Conservation (phyloP, 495 filamentous ascomycete genomes). For the Penicillium chermesinum region DNA sequence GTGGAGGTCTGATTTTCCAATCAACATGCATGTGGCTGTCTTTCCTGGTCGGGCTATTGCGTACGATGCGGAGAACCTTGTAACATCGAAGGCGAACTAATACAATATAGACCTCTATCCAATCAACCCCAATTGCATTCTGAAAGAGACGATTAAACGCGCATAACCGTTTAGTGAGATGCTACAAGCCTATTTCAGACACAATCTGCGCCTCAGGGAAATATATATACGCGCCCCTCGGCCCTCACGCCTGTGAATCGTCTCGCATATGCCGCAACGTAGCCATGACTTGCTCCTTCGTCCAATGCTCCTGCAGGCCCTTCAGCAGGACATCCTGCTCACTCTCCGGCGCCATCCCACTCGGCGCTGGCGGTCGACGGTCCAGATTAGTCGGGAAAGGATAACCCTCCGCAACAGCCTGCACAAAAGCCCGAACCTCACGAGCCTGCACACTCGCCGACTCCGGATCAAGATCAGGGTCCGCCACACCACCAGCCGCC, state of each 20-base stretch:
- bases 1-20: neutral
- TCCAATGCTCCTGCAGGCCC: conserved; percentile 38
- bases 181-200: no score
- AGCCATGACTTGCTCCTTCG: conserved; percentile 25
- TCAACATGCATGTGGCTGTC: neutral
- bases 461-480: conserved; percentile 22
- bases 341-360: conserved; percentile 51
- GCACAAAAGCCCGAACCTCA: conserved; percentile 32
- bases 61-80: no score
- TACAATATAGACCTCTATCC: no score
- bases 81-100: no score
- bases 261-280: conserved; percentile 32
- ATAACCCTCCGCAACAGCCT: conserved; percentile 49
- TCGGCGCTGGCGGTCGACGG: conserved; percentile 40
- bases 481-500: conserved; percentile 26
- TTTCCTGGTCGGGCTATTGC: neutral
- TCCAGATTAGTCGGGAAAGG: conserved; percentile 55
- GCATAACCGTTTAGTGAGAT: no score
- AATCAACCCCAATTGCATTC: neutral
- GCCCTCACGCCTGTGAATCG: conserved; percentile 25
- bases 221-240: no score
- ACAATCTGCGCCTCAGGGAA: no score
- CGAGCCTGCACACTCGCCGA: conserved; percentile 1
- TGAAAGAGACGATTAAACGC: neutral
- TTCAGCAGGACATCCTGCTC: conserved; percentile 46